phyloP scores from a whole-genome alignment of 768 basidiomycete genomes.

The Tylopilus intermedius region DNA sequence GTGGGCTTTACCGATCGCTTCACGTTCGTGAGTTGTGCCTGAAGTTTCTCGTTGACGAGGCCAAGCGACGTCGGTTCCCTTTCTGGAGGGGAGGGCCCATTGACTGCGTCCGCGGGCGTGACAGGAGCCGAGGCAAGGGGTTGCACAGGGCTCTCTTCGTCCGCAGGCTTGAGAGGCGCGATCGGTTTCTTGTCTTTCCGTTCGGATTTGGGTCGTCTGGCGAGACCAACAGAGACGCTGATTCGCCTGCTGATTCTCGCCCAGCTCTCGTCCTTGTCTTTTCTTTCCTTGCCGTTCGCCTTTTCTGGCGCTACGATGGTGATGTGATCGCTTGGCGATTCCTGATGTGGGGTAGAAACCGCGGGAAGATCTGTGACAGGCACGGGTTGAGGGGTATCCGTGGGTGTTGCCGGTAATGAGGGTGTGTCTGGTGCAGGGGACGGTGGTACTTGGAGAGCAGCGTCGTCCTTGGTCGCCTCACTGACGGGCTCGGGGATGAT shows the following conservation, averaged over 20 bases:
- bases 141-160: conserved; percentile 11
- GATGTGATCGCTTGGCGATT: conserved; percentile 28
- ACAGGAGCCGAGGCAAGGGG: conserved; percentile 7
- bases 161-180: conserved; percentile 24
- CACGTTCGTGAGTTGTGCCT: conserved; percentile 23
- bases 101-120: conserved; percentile 4
- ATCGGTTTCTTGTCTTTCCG: conserved; percentile 32
- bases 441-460: not conserved
- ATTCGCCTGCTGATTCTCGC: conserved; percentile 61
- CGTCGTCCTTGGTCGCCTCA: conserved; percentile 2
- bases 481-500: conserved; percentile 14
- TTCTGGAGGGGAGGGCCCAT: conserved; percentile 10
- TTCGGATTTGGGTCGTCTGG: conserved; percentile 32
- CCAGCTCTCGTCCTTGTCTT: conserved; percentile 48
- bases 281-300: conserved; percentile 33
- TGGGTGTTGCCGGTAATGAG: conserved; percentile 15
- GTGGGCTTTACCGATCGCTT: conserved; percentile 22
- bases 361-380: conserved; percentile 3
- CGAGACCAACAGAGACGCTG: conserved; percentile 51
- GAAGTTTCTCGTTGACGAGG: conserved; percentile 25
- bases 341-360: conserved; percentile 1
- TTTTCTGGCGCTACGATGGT: conserved; percentile 35
- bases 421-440: conserved; percentile 10
- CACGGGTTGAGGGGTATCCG: conserved; percentile 5
- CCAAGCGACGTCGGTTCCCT: conserved; percentile 21